A percentile compares a stretch with the other conserved stretches of the same genome.
Evolutionary conservation across 495 filamentous ascomycete genomes (phyloP).

Genomic region (Sordaria brevicollis): DNA sequence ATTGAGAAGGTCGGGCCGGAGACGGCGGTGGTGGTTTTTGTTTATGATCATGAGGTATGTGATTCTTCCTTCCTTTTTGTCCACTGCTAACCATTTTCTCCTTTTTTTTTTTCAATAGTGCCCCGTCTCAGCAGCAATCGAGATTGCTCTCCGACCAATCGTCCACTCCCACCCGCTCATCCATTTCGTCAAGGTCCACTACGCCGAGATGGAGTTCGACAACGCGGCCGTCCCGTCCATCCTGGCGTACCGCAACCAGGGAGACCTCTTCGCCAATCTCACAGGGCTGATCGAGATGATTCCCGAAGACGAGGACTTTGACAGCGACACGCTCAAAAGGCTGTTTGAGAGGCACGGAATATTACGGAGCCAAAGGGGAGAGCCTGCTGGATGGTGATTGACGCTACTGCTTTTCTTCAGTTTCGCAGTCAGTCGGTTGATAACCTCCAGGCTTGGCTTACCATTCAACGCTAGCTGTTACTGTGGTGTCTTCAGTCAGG

Average conservation of each 20-base stretch:
- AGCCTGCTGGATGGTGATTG: neutral
- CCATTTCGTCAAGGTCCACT: slow-evolving; percentile 85
- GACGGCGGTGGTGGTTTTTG: slow-evolving; percentile 85
- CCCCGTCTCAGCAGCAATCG: slow-evolving; percentile 61
- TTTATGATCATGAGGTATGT: slow-evolving; percentile 82
- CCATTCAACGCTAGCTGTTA: neutral
- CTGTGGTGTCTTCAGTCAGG: neutral
- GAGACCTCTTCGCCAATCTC: slow-evolving; percentile 83
- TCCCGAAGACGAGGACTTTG: slow-evolving; percentile 50
- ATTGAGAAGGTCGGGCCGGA: slow-evolving; percentile 78
- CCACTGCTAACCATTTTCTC: neutral
- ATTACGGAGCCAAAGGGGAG: slow-evolving; percentile 18
- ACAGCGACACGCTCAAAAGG: slow-evolving; percentile 36
- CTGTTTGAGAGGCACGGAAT: slow-evolving; percentile 38
- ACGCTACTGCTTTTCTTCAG: neutral
- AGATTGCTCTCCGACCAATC: slow-evolving; percentile 62
- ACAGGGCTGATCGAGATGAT: slow-evolving; percentile 82
- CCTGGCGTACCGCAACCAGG: slow-evolving; percentile 72
- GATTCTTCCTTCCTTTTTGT: neutral
- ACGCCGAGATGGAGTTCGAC: slow-evolving; percentile 91
- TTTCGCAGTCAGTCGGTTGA: neutral
- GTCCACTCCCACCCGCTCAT: slow-evolving; percentile 57
- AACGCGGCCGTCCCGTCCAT: slow-evolving; percentile 80
- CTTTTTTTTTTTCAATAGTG: slow-evolving; percentile 51
- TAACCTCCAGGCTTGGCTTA: neutral